Evolutionary conservation across 2,329 filamentous ascomycete species (phyloP).

Genomic region (Plenodomus tracheiphilus): DNA sequence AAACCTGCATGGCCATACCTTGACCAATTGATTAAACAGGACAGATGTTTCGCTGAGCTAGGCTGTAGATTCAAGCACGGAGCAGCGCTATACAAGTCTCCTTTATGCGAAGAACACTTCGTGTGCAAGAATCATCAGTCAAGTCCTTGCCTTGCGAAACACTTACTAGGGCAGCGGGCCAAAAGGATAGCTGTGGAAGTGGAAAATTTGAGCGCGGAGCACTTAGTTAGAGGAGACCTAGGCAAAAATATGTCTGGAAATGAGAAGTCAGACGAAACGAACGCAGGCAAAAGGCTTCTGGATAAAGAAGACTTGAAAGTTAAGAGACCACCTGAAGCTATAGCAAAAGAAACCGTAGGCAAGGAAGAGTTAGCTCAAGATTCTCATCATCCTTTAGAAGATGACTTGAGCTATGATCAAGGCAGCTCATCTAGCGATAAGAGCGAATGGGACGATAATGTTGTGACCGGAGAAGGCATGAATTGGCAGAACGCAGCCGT

Average conservation of each 20-base stretch:
- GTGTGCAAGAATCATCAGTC: too few species aligned
- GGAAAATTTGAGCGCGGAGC: neutral
- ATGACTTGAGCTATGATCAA: conserved; percentile 1
- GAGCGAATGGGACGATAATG: conserved; percentile 1
- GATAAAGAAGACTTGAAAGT: conserved; percentile 1
- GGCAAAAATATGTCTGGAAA: too few species aligned
- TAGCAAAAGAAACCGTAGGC: conserved; percentile 1
- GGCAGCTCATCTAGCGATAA: conserved; percentile 5
- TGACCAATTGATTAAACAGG: too few species aligned
- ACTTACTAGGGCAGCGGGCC: conserved; percentile 1
- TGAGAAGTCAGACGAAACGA: neutral
- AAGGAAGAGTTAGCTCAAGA: conserved; percentile 4
- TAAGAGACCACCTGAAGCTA: conserved; percentile 1
- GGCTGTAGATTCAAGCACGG: too few species aligned
- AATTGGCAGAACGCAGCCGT: conserved; percentile 7
- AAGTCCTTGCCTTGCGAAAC: conserved; percentile 1
- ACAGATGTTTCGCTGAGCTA: too few species aligned
- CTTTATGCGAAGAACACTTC: too few species aligned
- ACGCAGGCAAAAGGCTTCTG: neutral
- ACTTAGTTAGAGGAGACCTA: neutral
- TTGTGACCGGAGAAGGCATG: conserved; percentile 6
- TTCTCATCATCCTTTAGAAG: conserved; percentile 1
- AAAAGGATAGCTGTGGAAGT: neutral
- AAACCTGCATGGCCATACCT: too few species aligned
- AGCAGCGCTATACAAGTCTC: too few species aligned